These are phyloP conservation scores for Colletotrichum tanaceti DNA, from an alignment of 2,329 filamentous ascomycete genomes.

Conservation along the genomic window DNA sequence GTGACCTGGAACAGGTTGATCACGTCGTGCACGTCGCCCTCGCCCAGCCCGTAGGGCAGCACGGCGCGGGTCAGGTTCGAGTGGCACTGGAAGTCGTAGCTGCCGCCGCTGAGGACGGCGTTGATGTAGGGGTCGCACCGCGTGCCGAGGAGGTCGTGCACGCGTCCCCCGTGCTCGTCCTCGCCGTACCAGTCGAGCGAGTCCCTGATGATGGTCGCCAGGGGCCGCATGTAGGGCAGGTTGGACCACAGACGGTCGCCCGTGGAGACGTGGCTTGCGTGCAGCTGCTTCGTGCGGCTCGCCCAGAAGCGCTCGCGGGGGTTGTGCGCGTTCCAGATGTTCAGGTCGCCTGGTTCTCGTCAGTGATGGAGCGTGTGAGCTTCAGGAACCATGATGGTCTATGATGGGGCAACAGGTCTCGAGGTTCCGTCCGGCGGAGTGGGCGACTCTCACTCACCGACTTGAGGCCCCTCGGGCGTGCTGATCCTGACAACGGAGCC, in stretches of 20 bases:
- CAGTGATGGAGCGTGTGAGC: too few species aligned
- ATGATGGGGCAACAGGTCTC: too few species aligned
- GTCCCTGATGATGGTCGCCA: constrained; percentile 78
- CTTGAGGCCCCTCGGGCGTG: constrained; percentile 82
- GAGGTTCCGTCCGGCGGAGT: neutral
- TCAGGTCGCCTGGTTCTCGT: constrained; percentile 71
- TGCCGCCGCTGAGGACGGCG: constrained; percentile 72
- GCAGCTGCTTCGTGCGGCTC: constrained; percentile 79
- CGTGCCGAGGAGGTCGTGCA: constrained; percentile 85
- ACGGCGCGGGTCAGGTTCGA: constrained; percentile 83
- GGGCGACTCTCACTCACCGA: constrained; percentile 61
- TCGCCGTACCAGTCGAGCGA: constrained; percentile 71
- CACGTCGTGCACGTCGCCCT: constrained; percentile 85
- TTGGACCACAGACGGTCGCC: constrained; percentile 82
- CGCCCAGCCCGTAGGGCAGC: constrained; percentile 73
- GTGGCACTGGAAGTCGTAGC: constrained; percentile 86
- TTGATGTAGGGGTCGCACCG: constrained; percentile 89
- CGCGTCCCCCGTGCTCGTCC: constrained; percentile 72
- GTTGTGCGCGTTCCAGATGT: constrained; percentile 82
- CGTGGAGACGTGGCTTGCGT: constrained; percentile 78
- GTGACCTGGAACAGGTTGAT: constrained; percentile 90
- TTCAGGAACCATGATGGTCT: too few species aligned
- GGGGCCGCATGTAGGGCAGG: constrained; percentile 79
- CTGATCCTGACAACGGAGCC: constrained; percentile 78
- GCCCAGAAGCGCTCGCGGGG: constrained; percentile 88